Evolutionary conservation across 129 eudicot genomes (phyloP).

Genomic region (Tagetes erecta): DNA sequence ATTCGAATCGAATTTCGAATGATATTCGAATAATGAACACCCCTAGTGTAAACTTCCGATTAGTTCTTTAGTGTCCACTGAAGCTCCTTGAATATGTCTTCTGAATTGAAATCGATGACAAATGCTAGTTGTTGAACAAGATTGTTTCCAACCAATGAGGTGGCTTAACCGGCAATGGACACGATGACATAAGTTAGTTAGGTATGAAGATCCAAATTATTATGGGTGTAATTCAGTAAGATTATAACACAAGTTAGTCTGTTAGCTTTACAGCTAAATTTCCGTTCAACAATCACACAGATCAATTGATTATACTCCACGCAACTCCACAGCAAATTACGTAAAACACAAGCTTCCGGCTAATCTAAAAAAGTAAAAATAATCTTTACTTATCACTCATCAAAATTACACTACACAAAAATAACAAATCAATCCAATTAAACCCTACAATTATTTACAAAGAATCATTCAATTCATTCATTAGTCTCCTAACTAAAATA

Average conservation of each 20-base stretch:
- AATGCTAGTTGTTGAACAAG: too few relatives aligned
- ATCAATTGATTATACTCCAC: slow-evolving; percentile 32
- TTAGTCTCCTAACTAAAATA: slow-evolving; percentile 18
- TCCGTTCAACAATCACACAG: slow-evolving; percentile 18
- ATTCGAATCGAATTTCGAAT: too few relatives aligned
- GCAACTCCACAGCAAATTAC: slow-evolving; percentile 20
- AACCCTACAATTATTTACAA: slow-evolving; percentile 22
- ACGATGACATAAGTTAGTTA: background rate
- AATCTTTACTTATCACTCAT: too few relatives aligned
- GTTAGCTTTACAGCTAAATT: slow-evolving; percentile 30
- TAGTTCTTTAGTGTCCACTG: too few relatives aligned
- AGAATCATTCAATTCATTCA: background rate
- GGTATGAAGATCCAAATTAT: background rate
- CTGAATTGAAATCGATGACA: too few relatives aligned
- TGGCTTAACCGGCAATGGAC: too few relatives aligned
- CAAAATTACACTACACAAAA: too few relatives aligned
- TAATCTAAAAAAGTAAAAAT: too few relatives aligned
- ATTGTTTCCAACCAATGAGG: too few relatives aligned
- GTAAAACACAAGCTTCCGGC: slow-evolving; percentile 23
- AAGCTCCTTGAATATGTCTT: too few relatives aligned
- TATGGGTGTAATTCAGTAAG: slow-evolving; percentile 6
- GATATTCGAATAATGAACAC: too few relatives aligned
- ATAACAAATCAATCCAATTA: slow-evolving; percentile 32
- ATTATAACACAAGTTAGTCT: slow-evolving; percentile 19
- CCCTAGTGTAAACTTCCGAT: too few relatives aligned